Conservation (phyloP, 148 eudicot genomes). For the Salicornia ramosissima region DNA sequence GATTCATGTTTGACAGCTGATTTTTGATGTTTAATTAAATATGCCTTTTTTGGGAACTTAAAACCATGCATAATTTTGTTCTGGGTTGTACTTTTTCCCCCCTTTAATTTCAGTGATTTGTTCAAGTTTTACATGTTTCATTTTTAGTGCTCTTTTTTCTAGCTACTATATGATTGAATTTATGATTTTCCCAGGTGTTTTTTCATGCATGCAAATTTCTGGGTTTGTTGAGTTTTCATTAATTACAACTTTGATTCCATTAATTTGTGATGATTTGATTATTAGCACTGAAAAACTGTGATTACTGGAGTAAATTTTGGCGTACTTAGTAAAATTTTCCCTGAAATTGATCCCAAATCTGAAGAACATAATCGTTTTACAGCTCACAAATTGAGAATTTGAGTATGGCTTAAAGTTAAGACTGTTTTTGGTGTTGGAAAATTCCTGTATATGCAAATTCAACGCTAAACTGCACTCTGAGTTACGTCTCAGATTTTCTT, state of each 20-base stretch:
- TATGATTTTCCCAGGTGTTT: neutral
- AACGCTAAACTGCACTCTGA: neutral
- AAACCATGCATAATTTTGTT: constrained; percentile 13
- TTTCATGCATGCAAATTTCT: constrained; percentile 5
- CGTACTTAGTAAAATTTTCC: neutral
- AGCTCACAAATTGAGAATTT: neutral
- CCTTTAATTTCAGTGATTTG: neutral
- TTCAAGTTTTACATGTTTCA: too few relatives aligned
- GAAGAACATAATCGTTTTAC: neutral
- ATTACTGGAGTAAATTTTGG: neutral
- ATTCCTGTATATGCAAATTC: neutral
- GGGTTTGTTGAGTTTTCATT: neutral
- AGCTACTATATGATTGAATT: neutral
- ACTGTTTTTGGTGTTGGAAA: constrained; percentile 1
- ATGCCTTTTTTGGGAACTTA: neutral
- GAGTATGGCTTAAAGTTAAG: neutral
- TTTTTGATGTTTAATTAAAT: constrained; percentile 9
- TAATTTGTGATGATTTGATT: neutral
- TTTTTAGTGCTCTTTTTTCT: neutral
- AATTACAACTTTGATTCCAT: constrained; percentile 3
- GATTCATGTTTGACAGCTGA: neutral
- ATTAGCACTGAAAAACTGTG: neutral
- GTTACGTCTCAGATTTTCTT: neutral
- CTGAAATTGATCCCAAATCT: neutral
- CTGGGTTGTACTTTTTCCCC: neutral